phyloP scores from a whole-genome alignment of 352 stramenopile genomes.

The Globisporangium takayamanum region DNA sequence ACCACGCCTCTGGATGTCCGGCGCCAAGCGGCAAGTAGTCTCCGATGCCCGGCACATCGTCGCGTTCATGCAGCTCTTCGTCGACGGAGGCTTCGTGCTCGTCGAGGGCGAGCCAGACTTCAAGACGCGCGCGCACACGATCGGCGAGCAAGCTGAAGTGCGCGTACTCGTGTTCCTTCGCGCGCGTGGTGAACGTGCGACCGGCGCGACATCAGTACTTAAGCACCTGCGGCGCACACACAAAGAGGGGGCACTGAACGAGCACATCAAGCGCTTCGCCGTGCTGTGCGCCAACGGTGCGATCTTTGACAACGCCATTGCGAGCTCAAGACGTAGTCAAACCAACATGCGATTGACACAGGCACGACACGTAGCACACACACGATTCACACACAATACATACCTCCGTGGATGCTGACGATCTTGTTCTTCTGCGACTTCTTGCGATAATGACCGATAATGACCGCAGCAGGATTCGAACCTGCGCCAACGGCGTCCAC shows the following conservation, averaged over 20 bases:
- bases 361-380: not conserved
- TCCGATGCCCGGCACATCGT: not conserved
- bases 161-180: not conserved
- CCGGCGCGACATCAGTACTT: not conserved
- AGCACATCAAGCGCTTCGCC: not conserved
- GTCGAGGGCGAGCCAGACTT: not conserved
- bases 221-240: not conserved
- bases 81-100: not conserved
- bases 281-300: not conserved
- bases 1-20: slow-evolving; percentile 1
- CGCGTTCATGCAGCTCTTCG: slow-evolving; percentile 3
- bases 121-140: not conserved
- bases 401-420: not conserved
- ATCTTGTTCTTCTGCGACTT: not conserved
- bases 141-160: not conserved
- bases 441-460: not conserved
- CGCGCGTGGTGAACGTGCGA: not conserved
- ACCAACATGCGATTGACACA: not conserved
- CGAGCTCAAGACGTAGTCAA: not conserved
- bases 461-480: not conserved
- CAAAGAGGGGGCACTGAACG: not conserved
- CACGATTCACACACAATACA: not conserved
- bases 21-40: not conserved
- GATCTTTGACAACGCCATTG: not conserved
- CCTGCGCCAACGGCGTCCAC: not conserved